Evolutionary conservation across 2,329 filamentous ascomycete genomes (phyloP).

Genomic region (Ciborinia camelliae): DNA sequence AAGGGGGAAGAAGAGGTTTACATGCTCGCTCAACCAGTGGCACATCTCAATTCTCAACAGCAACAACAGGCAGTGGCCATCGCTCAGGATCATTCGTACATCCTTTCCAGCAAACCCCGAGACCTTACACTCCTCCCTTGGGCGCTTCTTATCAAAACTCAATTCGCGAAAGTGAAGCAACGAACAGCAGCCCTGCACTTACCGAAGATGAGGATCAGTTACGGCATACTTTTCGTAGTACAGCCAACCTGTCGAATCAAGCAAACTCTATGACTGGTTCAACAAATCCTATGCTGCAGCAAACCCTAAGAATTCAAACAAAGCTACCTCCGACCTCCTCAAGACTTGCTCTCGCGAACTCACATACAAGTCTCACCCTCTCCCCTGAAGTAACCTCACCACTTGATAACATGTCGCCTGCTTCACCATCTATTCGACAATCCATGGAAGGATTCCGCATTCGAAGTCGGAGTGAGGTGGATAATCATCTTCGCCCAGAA

Average conservation of each 20-base stretch:
- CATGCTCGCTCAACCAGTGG: slow-evolving; percentile 59
- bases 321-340: slow-evolving; percentile 30
- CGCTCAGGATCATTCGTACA: slow-evolving; percentile 51
- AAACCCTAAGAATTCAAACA: slow-evolving; percentile 33
- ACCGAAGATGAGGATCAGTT: slow-evolving; percentile 36
- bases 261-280: slow-evolving; percentile 27
- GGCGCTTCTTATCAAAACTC: slow-evolving; percentile 52
- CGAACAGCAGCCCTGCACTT: slow-evolving; percentile 38
- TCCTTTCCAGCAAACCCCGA: slow-evolving; percentile 62
- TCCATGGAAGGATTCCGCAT: slow-evolving; percentile 61
- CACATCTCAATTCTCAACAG: slow-evolving; percentile 51
- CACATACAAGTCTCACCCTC: slow-evolving; percentile 31
- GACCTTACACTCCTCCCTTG: slow-evolving; percentile 57
- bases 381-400: slow-evolving; percentile 24
- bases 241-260: slow-evolving; percentile 31
- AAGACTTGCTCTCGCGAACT: slow-evolving; percentile 31
- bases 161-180: slow-evolving; percentile 51
- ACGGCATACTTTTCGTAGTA: slow-evolving; percentile 29
- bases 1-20: slow-evolving; percentile 30
- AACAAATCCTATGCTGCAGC: slow-evolving; percentile 25
- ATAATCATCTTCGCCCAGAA: slow-evolving; percentile 52
- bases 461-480: slow-evolving; percentile 58
- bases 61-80: slow-evolving; percentile 50
- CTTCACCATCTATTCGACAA: slow-evolving; percentile 53
- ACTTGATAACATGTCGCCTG: slow-evolving; percentile 30